A percentile compares a stretch with the other conserved stretches of the same genome.
These are phyloP conservation scores for Candida nemodendra DNA, from an alignment of 805 yeast genomes.

Conservation along the genomic window DNA sequence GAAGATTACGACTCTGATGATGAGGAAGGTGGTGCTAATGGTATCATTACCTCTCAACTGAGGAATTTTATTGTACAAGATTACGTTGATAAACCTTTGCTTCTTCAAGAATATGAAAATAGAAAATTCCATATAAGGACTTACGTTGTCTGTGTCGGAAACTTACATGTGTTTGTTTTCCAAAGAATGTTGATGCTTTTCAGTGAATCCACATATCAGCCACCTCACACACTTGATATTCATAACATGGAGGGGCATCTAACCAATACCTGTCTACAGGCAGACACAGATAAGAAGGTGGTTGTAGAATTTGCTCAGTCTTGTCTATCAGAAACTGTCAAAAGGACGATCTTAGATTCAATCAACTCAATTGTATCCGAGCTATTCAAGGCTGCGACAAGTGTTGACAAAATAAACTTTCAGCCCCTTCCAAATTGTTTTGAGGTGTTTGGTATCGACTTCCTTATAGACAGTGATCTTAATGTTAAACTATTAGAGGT, in stretches of 20 bases:
- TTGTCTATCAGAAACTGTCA: slow-evolving; percentile 33
- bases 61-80: slow-evolving; percentile 91
- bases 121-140: slow-evolving; percentile 88
- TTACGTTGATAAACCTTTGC: slow-evolving; percentile 66
- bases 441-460: slow-evolving; percentile 89
- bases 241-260: slow-evolving; percentile 70
- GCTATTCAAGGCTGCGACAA: slow-evolving; percentile 74
- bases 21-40: slow-evolving; percentile 51
- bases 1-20: slow-evolving; percentile 59
- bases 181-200: slow-evolving; percentile 79
- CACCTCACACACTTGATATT: slow-evolving; percentile 31
- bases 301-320: slow-evolving; percentile 69
- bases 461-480: slow-evolving; percentile 59
- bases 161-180: slow-evolving; percentile 75
- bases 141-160: slow-evolving; percentile 75
- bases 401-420: slow-evolving; percentile 81
- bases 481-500: slow-evolving; percentile 73
- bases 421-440: slow-evolving; percentile 77
- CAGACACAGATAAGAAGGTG: slow-evolving; percentile 29
- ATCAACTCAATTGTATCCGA: slow-evolving; percentile 66
- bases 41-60: slow-evolving; percentile 79
- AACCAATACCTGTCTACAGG: slow-evolving; percentile 91
- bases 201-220: slow-evolving; percentile 53
- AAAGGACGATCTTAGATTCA: slow-evolving; percentile 45
- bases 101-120: slow-evolving; percentile 55